phyloP scores from a whole-genome alignment of 1,284 basidiomycete genomes.

The Trichosporon sp. region DNA sequence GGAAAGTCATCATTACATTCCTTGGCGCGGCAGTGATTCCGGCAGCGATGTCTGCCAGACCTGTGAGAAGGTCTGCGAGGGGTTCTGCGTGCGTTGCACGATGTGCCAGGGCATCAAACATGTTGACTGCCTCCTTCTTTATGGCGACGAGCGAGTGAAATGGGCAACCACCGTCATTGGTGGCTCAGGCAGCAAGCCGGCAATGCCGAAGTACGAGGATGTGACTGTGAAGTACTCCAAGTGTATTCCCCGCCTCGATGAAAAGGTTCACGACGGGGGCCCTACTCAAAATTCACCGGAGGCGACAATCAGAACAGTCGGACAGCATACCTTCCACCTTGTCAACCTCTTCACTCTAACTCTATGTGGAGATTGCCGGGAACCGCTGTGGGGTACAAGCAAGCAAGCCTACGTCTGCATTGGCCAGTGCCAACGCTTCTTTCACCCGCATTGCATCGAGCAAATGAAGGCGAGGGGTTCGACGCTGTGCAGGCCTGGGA shows the following conservation, averaged over 20 bases:
- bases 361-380: slow-evolving; percentile 60
- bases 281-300: slow-evolving; percentile 1
- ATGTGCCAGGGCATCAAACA: slow-evolving; percentile 32
- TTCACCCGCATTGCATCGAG: slow-evolving; percentile 55
- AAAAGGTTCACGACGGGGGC: slow-evolving; percentile 21
- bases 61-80: slow-evolving; percentile 26
- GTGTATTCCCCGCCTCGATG: slow-evolving; percentile 24
- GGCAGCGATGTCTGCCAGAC: slow-evolving; percentile 12
- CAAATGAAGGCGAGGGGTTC: slow-evolving; percentile 38
- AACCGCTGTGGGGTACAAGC: slow-evolving; percentile 65
- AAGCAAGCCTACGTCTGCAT: slow-evolving; percentile 61
- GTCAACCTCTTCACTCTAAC: slow-evolving; percentile 67
- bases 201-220: not conserved
- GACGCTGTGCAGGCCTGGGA: slow-evolving; percentile 39
- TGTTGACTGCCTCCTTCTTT: slow-evolving; percentile 28
- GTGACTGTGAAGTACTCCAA: slow-evolving; percentile 28
- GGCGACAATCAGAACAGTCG: slow-evolving; percentile 20
- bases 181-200: not conserved
- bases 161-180: slow-evolving; percentile 21
- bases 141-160: slow-evolving; percentile 17
- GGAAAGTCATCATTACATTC: slow-evolving; percentile 32
- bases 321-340: slow-evolving; percentile 33
- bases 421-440: slow-evolving; percentile 57
- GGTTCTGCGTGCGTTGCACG: slow-evolving; percentile 33
- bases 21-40: slow-evolving; percentile 25